A percentile compares a stretch with the other conserved stretches of the same genome.
Conservation (phyloP, 257 asterid genomes). For the Prunella vulgaris region DNA sequence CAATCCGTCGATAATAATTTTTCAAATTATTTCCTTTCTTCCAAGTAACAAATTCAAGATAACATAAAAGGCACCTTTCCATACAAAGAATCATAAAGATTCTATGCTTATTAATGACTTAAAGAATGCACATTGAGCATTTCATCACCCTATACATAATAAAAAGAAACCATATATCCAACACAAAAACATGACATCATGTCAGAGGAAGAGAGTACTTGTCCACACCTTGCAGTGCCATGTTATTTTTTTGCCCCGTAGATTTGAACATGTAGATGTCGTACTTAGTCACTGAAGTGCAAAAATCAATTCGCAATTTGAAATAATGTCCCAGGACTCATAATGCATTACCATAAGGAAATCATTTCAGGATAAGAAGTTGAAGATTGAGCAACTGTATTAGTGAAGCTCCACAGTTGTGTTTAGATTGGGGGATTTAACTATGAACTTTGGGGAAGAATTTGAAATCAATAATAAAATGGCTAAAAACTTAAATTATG, state of each 20-base stretch:
- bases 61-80: not conserved
- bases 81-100: not conserved
- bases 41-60: not conserved
- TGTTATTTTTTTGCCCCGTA: not conserved
- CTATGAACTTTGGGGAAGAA: not conserved
- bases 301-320: not conserved
- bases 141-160: not conserved
- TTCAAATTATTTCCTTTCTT: not conserved
- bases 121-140: not conserved
- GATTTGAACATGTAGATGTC: not conserved
- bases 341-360: not conserved
- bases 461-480: not conserved
- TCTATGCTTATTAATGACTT: not conserved
- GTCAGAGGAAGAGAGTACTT: not conserved
- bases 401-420: not conserved
- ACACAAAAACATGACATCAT: not conserved
- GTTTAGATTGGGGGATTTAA: not conserved
- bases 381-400: not conserved
- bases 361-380: not conserved
- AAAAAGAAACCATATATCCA: not conserved
- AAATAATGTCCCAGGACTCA: not conserved
- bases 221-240: conserved; percentile 5
- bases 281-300: not conserved
- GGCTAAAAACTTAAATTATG: not conserved
- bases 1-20: not conserved